A percentile compares a stretch with the other conserved stretches of the same genome.
Conservation (phyloP, 2,329 filamentous ascomycete genomes). For the Penicillium italicum region DNA sequence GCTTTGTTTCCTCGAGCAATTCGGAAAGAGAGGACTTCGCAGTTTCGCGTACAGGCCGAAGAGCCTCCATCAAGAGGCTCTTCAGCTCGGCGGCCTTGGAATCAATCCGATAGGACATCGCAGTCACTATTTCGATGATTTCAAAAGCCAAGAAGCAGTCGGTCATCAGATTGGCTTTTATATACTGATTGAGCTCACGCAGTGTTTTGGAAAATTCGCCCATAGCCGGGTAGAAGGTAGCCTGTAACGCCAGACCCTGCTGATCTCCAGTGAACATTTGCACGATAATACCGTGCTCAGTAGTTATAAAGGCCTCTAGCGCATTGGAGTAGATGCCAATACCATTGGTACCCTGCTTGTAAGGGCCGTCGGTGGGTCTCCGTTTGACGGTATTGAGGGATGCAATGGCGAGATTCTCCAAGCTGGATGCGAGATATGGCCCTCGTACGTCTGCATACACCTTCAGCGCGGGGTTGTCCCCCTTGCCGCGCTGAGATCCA, state of each 20-base stretch:
- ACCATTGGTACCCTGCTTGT: constrained; percentile 83
- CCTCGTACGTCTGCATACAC: constrained; percentile 84
- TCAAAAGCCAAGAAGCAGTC: constrained; percentile 96
- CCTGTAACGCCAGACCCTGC: constrained; percentile 73
- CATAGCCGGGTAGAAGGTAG: constrained; percentile 73
- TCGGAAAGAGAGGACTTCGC: constrained; percentile 81
- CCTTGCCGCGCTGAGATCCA: constrained; percentile 48
- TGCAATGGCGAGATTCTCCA: constrained; percentile 83
- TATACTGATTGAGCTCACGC: constrained; percentile 82
- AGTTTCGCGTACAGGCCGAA: constrained; percentile 88
- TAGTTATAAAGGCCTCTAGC: constrained; percentile 79
- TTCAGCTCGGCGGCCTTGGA: constrained; percentile 82
- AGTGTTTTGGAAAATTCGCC: constrained; percentile 81
- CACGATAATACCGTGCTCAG: constrained; percentile 88
- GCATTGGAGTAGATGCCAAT: constrained; percentile 85
- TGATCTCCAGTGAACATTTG: constrained; percentile 82
- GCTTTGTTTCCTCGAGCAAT: constrained; percentile 77
- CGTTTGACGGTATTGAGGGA: constrained; percentile 80
- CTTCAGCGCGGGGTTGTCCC: constrained; percentile 69
- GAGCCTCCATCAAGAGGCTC: constrained; percentile 71
- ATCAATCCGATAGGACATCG: constrained; percentile 74
- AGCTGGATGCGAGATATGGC: constrained; percentile 74
- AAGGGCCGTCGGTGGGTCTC: constrained; percentile 71
- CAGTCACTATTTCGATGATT: constrained; percentile 83
- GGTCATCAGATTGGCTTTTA: constrained; percentile 78